A percentile compares a stretch with the other conserved stretches of the same genome.
Conservation (phyloP, 441 rosid genomes). For the Isatis lusitanica region DNA sequence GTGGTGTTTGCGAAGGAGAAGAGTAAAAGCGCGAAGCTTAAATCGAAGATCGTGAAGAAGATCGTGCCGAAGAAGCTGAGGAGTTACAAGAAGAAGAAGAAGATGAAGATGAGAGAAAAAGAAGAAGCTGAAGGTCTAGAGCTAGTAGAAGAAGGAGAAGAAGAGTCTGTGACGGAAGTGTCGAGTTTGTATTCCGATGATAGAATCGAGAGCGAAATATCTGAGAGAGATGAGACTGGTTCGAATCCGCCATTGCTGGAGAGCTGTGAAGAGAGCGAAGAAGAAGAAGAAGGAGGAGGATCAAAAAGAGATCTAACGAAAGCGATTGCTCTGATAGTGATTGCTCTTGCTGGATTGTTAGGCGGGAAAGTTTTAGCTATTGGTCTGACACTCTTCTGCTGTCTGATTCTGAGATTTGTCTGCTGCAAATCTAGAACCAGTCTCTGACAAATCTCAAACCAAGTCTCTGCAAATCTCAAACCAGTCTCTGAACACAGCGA, state of each 20-base stretch:
- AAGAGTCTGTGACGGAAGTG: slow-evolving; percentile 3
- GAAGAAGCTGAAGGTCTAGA: slow-evolving; percentile 17
- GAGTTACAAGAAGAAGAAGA: slow-evolving; percentile 39
- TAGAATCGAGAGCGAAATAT: slow-evolving; percentile 17
- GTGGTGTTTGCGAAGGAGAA: slow-evolving; percentile 25
- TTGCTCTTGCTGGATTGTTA: slow-evolving; percentile 50
- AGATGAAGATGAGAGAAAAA: slow-evolving; percentile 10
- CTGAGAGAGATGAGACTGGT: slow-evolving; percentile 27
- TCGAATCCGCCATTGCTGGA: slow-evolving; percentile 35
- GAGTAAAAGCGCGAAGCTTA: slow-evolving; percentile 39
- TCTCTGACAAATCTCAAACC: slow-evolving; percentile 24
- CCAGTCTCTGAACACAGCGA: slow-evolving; percentile 5
- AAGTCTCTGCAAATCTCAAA: slow-evolving; percentile 27
- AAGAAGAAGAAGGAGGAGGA: slow-evolving; percentile 11
- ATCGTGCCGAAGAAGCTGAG: slow-evolving; percentile 64
- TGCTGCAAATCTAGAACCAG: slow-evolving; percentile 27
- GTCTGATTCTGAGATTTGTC: slow-evolving; percentile 41
- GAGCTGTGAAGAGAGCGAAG: slow-evolving; percentile 20
- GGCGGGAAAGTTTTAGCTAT: slow-evolving; percentile 62
- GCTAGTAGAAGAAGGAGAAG: slow-evolving; percentile 3
- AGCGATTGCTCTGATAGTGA: slow-evolving; percentile 39
- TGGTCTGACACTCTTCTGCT: slow-evolving; percentile 47
- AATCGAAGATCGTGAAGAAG: slow-evolving; percentile 50
- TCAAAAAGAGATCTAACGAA: slow-evolving; percentile 23
- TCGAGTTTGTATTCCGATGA: slow-evolving; percentile 26